A percentile compares a stretch with the other conserved stretches of the same genome.
Evolutionary conservation across 805 yeast species (phyloP).

Genomic region (Komagataella ulmi): DNA sequence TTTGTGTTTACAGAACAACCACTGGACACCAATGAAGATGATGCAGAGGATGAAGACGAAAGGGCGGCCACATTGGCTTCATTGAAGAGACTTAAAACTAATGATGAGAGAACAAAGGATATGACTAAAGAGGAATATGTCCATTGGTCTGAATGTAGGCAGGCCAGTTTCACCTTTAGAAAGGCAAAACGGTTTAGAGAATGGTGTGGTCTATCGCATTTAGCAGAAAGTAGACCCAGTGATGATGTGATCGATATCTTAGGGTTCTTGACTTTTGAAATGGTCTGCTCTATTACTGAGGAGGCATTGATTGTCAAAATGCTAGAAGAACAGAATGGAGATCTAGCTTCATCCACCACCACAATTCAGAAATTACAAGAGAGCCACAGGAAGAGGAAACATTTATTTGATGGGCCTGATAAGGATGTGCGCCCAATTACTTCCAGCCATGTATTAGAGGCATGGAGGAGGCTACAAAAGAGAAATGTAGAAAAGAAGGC

Average conservation of each 20-base stretch:
- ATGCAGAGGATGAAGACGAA: conserved; percentile 74
- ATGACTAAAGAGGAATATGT: conserved; percentile 98
- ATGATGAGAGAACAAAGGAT: conserved; percentile 83
- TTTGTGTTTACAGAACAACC: conserved; percentile 92
- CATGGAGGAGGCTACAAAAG: conserved; percentile 71
- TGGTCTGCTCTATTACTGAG: conserved; percentile 90
- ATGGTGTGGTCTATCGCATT: conserved; percentile 81
- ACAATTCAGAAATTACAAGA: conserved; percentile 15
- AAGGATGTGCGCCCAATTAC: conserved; percentile 66
- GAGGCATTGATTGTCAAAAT: conserved; percentile 69
- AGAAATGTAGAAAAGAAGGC: conserved; percentile 46
- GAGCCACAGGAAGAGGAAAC: conserved; percentile 33
- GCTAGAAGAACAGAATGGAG: conserved; percentile 27
- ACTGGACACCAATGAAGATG: conserved; percentile 52
- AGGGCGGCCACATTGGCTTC: conserved; percentile 81
- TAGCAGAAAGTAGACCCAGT: conserved; percentile 83
- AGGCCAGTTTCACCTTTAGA: conserved; percentile 90
- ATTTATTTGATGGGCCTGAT: conserved; percentile 81
- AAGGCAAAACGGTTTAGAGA: conserved; percentile 91
- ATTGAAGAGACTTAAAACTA: conserved; percentile 76
- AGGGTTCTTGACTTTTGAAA: conserved; percentile 92
- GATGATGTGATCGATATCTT: conserved; percentile 94
- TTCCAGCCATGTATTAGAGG: conserved; percentile 77
- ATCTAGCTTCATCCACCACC: background rate
- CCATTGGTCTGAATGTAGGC: conserved; percentile 98